Conservation (phyloP, 129 eudicot genomes). For the Smallanthus sonchifolius region DNA sequence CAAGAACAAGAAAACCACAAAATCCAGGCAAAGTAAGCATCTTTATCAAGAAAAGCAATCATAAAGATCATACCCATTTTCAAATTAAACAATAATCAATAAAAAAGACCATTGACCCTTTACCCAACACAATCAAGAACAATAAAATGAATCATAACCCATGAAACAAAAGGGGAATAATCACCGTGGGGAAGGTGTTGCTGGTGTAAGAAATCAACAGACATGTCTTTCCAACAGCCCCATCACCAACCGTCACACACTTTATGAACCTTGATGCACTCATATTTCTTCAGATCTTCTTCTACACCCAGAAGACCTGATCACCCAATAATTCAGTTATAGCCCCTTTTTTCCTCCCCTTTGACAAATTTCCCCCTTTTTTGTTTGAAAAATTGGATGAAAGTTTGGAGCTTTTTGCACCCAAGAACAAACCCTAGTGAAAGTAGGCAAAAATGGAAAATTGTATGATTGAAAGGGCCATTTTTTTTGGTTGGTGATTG, state of each 20-base stretch:
- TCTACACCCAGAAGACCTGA: slow-evolving; percentile 51
- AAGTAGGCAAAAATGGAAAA: slow-evolving; percentile 6
- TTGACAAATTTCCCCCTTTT: neutral
- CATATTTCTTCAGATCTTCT: slow-evolving; percentile 72
- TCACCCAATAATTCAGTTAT: slow-evolving; percentile 7
- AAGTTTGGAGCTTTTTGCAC: neutral
- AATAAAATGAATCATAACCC: too few relatives aligned
- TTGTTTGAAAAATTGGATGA: neutral
- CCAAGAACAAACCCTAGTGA: slow-evolving; percentile 33
- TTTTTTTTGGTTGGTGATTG: neutral
- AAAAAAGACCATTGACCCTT: neutral
- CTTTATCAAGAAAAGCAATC: neutral
- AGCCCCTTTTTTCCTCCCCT: slow-evolving; percentile 1
- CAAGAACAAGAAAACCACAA: neutral
- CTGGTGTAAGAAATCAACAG: slow-evolving; percentile 96
- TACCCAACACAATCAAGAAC: neutral
- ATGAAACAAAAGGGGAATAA: neutral
- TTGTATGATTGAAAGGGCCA: neutral
- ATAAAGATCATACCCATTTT: neutral
- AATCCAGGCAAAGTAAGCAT: neutral
- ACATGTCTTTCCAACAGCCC: slow-evolving; percentile 97
- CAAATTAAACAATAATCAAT: neutral
- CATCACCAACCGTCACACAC: slow-evolving; percentile 97
- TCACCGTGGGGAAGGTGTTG: slow-evolving; percentile 96
- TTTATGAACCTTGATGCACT: slow-evolving; percentile 93